phyloP scores from a whole-genome alignment of 352 stramenopile genomes.

The Porosira glacialis region DNA sequence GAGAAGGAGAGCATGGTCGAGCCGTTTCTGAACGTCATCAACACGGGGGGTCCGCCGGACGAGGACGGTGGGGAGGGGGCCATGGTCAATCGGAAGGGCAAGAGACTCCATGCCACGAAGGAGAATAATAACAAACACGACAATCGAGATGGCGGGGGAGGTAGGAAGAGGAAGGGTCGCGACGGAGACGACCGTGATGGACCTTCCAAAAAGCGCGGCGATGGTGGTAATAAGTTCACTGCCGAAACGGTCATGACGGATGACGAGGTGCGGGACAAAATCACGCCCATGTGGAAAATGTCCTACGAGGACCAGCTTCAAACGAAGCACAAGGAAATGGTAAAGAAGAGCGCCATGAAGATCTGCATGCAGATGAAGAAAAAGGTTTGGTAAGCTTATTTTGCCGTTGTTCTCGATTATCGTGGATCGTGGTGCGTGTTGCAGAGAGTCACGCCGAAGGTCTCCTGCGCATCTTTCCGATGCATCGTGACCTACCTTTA shows the following conservation, averaged over 20 bases:
- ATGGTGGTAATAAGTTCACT: constrained; percentile 10
- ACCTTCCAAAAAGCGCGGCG: not conserved
- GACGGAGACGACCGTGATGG: constrained; percentile 19
- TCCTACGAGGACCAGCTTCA: constrained; percentile 55
- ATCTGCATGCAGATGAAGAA: constrained; percentile 68
- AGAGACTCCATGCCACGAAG: constrained; percentile 35
- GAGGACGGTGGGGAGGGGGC: constrained; percentile 30
- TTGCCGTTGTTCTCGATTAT: not conserved
- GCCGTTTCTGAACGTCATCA: constrained; percentile 60
- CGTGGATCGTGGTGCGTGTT: no score
- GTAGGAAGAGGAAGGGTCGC: constrained; percentile 25
- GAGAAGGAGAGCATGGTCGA: constrained; percentile 56
- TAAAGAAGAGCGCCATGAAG: constrained; percentile 63
- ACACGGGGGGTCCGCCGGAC: constrained; percentile 41
- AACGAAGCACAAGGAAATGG: constrained; percentile 58
- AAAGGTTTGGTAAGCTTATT: constrained; percentile 49
- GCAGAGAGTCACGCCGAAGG: no score
- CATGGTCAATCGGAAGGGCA: constrained; percentile 44
- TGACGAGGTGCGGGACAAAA: constrained; percentile 62
- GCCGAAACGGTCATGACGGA: constrained; percentile 20
- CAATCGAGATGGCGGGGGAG: constrained; percentile 13
- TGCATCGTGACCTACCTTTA: no score
- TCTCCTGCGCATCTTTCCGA: no score
- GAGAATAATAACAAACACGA: constrained; percentile 25
- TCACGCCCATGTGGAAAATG: constrained; percentile 61